Conservation (phyloP, 139 green algal species). For the Chlamydomonas sp. region DNA sequence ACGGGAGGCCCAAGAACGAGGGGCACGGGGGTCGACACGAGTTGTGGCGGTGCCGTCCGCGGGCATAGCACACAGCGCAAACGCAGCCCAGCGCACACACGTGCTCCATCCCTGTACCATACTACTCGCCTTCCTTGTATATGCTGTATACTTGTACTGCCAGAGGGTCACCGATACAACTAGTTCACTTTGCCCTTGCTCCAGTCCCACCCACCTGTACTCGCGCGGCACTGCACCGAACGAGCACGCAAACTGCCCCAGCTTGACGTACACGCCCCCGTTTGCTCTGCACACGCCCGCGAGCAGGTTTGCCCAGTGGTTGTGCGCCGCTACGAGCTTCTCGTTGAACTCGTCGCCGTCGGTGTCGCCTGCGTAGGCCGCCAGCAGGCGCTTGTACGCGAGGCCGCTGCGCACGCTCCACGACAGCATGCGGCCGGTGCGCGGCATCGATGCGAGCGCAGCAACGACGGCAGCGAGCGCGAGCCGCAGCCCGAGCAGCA, state of each 20-base stretch:
- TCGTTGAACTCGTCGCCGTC: conserved; percentile 3
- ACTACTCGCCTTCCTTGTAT: no score
- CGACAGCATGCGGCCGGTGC: neutral
- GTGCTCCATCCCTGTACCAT: no score
- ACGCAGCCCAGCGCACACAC: no score
- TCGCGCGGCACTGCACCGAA: conserved; percentile 51
- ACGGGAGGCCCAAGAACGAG: no score
- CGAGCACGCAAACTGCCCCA: conserved; percentile 65
- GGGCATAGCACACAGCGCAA: no score
- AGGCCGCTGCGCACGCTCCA: neutral
- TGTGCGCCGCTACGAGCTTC: neutral
- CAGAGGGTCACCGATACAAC: no score
- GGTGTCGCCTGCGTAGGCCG: neutral
- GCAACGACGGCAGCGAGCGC: neutral
- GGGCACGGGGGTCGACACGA: no score
- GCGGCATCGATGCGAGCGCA: neutral
- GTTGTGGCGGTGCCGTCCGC: no score
- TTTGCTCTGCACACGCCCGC: neutral
- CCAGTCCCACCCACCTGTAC: conserved; percentile 52
- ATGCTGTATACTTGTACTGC: no score
- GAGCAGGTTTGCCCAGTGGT: neutral
- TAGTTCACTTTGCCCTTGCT: no score
- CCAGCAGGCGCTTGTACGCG: neutral
- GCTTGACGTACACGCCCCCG: conserved; percentile 80
- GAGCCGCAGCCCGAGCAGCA: neutral